Percentiles rank a stretch among this genome's conserved stretches.
Conservation (phyloP, 164 flowering plant genomes). For the Chloranthus sessilifolius region DNA sequence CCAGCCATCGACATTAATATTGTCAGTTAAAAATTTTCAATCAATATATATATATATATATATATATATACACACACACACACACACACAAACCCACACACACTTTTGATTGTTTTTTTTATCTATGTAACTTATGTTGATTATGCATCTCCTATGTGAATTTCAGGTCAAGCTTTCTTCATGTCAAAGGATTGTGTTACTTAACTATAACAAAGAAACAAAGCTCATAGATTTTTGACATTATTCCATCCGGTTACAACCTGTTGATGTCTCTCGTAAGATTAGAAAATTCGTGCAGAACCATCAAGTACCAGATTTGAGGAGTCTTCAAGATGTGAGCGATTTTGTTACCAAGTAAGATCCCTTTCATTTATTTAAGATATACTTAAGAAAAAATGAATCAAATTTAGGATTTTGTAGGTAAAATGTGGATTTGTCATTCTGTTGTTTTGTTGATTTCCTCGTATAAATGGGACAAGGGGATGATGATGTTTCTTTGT, state of each 20-base stretch:
- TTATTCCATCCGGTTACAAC: slow-evolving; percentile 88
- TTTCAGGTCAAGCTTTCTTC: slow-evolving; percentile 78
- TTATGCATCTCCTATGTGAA: slow-evolving; percentile 2
- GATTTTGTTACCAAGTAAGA: slow-evolving; percentile 85
- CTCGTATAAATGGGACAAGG: no score
- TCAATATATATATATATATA: background rate
- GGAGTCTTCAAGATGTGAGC: slow-evolving; percentile 85
- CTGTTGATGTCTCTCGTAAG: slow-evolving; percentile 85
- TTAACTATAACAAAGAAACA: slow-evolving; percentile 85
- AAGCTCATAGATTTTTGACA: slow-evolving; percentile 89
- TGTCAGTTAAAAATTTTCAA: slow-evolving; percentile 36
- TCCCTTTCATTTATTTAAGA: slow-evolving; percentile 8
- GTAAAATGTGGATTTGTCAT: no score
- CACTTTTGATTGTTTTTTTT: background rate
- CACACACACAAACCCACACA: no score
- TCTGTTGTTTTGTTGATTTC: no score
- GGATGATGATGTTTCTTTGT: no score
- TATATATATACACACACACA: no score
- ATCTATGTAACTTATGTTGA: no score
- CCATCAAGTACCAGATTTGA: slow-evolving; percentile 86
- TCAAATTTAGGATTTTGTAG: background rate
- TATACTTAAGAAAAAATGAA: background rate
- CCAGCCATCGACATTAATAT: slow-evolving; percentile 91
- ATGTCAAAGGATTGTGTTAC: slow-evolving; percentile 86
- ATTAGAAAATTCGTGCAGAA: slow-evolving; percentile 86